phyloP scores from a whole-genome alignment of 371 early-diverging fungal species.

The Actinomortierella wolfii region DNA sequence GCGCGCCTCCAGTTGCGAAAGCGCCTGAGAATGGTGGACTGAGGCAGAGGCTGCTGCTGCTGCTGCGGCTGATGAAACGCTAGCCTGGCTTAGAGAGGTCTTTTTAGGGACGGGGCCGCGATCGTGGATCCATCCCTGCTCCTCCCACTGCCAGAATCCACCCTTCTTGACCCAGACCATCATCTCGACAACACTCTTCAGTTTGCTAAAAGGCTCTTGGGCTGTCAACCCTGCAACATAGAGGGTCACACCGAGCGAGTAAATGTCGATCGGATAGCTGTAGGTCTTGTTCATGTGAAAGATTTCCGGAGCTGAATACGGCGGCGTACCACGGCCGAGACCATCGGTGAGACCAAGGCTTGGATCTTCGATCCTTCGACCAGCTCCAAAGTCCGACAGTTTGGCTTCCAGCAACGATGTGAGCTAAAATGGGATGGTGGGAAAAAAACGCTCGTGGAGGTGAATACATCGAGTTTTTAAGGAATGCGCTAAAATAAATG shows the following conservation, averaged over 20 bases:
- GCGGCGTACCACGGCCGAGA: constrained; percentile 68
- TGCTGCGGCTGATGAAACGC: constrained; percentile 11
- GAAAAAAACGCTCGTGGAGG: too few relatives aligned
- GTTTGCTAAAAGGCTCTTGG: constrained; percentile 63
- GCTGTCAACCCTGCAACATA: constrained; percentile 74
- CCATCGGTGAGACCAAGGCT: constrained; percentile 57
- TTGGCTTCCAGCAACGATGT: constrained; percentile 40
- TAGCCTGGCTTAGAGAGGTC: constrained; percentile 10
- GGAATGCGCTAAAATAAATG: constrained; percentile 5
- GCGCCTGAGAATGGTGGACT: constrained; percentile 36
- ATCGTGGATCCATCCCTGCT: constrained; percentile 48
- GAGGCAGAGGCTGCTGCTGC: constrained; percentile 16
- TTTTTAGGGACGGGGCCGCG: constrained; percentile 40
- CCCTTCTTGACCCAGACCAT: constrained; percentile 60
- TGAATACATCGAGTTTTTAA: constrained; percentile 5
- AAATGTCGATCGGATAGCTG: constrained; percentile 67
- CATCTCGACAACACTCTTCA: constrained; percentile 57
- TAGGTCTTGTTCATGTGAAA: constrained; percentile 49
- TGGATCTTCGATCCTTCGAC: constrained; percentile 5
- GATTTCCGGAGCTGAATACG: constrained; percentile 75
- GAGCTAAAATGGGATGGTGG: constrained; percentile 59
- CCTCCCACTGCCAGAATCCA: constrained; percentile 63
- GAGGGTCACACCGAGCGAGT: constrained; percentile 80
- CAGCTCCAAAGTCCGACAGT: constrained; percentile 51
- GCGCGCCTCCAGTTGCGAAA: constrained; percentile 12